These are phyloP conservation scores for Trichoderma polysporum DNA, from an alignment of 2,329 filamentous ascomycete species.

Conservation along the genomic window DNA sequence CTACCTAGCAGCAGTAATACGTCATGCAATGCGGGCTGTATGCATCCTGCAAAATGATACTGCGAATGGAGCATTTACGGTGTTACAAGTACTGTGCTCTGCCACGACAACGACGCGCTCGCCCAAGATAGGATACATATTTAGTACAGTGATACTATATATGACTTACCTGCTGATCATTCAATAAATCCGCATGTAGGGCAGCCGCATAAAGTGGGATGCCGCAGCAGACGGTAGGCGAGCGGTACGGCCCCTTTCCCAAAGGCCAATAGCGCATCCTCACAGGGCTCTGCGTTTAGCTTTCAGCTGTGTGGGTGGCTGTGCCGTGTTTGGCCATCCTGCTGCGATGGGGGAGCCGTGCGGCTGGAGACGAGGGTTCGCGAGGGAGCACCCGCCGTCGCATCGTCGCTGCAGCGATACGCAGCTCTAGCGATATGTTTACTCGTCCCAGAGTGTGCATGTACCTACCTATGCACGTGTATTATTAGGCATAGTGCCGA, in stretches of 20 bases:
- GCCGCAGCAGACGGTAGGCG: not conserved
- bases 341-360: not conserved
- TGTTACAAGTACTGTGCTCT: not conserved
- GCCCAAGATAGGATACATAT: not conserved
- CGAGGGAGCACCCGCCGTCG: constrained; percentile 21
- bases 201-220: not conserved
- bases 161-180: not conserved
- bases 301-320: constrained; percentile 12
- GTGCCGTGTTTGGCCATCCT: not conserved
- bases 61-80: not conserved
- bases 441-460: not conserved
- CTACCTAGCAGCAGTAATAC: not conserved
- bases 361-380: constrained; percentile 8
- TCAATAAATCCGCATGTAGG: not conserved
- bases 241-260: not conserved
- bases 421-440: not conserved
- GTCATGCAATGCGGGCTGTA: not conserved
- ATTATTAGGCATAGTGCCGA: not conserved
- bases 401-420: not conserved
- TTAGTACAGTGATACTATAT: not conserved
- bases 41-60: not conserved
- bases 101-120: not conserved
- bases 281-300: constrained; percentile 11
- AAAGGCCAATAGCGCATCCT: not conserved
- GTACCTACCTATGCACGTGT: not conserved